Conservation (phyloP, 345 rosid genomes). For the Arabis alpina region DNA sequence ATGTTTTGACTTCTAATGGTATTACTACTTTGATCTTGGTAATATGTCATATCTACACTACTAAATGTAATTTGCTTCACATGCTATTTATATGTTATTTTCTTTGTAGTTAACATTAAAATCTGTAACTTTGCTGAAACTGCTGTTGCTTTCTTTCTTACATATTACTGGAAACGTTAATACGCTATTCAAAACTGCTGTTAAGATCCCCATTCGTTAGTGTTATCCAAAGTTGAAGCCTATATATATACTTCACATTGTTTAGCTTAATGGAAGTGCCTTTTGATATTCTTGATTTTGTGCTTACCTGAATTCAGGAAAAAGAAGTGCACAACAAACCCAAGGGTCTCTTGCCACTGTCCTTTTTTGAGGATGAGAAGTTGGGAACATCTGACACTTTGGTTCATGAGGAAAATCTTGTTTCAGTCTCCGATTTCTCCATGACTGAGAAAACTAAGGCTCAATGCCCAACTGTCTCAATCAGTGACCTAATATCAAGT, state of each 20-base stretch:
- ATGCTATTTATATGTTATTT: neutral
- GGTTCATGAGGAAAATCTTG: conserved; percentile 47
- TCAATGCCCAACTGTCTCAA: conserved; percentile 47
- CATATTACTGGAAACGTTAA: neutral
- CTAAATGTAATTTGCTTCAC: conserved; percentile 30
- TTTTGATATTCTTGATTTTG: conserved; percentile 27
- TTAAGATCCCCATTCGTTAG: neutral
- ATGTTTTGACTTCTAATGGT: conserved; percentile 32
- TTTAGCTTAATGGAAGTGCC: conserved; percentile 7
- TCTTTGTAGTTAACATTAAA: neutral
- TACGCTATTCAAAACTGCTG: neutral
- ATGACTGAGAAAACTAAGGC: conserved; percentile 43
- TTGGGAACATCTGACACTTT: conserved; percentile 50
- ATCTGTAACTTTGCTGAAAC: conserved; percentile 14
- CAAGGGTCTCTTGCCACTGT: conserved; percentile 64
- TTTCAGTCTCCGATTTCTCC: conserved; percentile 34
- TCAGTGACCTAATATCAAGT: conserved; percentile 78
- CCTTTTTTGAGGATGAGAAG: conserved; percentile 66
- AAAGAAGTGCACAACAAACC: conserved; percentile 45
- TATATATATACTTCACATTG: conserved; percentile 17
- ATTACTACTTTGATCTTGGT: conserved; percentile 1
- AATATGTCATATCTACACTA: neutral
- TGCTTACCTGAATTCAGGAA: conserved; percentile 45
- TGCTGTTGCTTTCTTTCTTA: neutral
- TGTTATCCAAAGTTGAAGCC: conserved; percentile 11